Evolutionary conservation across 1,139 yeast species (phyloP).

Genomic region (Suhomyces guaymorum): DNA sequence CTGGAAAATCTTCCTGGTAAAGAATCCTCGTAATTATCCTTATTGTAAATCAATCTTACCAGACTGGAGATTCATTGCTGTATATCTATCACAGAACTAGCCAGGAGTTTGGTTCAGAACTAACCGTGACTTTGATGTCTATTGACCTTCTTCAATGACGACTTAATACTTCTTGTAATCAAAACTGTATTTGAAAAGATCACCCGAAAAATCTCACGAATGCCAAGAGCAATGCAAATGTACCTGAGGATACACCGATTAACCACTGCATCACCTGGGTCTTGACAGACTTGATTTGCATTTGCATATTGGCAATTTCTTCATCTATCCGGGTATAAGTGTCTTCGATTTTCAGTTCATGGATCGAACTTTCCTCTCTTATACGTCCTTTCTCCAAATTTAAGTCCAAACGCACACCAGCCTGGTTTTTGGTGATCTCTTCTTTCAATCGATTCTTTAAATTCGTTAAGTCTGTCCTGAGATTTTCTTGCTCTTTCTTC

Average conservation of each 20-base stretch:
- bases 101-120: too few relatives aligned
- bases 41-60: too few relatives aligned
- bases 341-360: conserved; percentile 90
- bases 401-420: conserved; percentile 85
- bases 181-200: too few relatives aligned
- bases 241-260: conserved; percentile 97
- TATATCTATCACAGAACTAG: too few relatives aligned
- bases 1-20: too few relatives aligned
- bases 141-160: too few relatives aligned
- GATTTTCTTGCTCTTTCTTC: conserved; percentile 83
- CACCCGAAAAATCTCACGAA: conserved; percentile 76
- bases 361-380: conserved; percentile 88
- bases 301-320: conserved; percentile 90
- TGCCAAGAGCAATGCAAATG: conserved; percentile 89
- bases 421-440: conserved; percentile 87
- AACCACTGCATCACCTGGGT: conserved; percentile 98
- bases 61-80: too few relatives aligned
- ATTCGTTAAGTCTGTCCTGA: conserved; percentile 83
- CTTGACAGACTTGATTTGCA: conserved; percentile 91
- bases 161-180: too few relatives aligned
- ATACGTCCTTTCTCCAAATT: conserved; percentile 94
- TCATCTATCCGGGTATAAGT: conserved; percentile 94
- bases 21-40: too few relatives aligned
- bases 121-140: too few relatives aligned
- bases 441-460: conserved; percentile 82